phyloP scores from a whole-genome alignment of 2,329 filamentous ascomycete genomes.

The Aspergillus sp. region DNA sequence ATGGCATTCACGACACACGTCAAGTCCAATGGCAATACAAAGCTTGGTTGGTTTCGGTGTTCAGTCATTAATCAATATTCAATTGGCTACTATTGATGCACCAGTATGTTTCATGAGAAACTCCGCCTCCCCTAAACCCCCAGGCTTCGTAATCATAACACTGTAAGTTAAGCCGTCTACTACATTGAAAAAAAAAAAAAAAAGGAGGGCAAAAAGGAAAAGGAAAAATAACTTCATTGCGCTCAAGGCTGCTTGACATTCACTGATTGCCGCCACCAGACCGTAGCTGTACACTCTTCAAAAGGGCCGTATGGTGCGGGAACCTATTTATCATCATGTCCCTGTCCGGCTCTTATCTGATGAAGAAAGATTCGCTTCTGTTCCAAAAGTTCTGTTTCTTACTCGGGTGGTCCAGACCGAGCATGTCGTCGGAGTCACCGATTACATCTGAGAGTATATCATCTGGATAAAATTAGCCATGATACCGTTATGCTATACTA shows the following conservation, averaged over 20 bases:
- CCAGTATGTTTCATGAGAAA: neutral
- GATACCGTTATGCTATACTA: neutral
- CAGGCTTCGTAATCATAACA: neutral
- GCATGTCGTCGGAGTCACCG: conserved; percentile 76
- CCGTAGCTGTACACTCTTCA: neutral
- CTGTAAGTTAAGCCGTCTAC: neutral
- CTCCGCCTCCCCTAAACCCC: neutral
- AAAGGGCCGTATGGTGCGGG: neutral
- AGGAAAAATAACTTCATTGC: neutral
- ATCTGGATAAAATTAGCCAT: conserved; percentile 30
- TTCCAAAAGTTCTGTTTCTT: conserved; percentile 60
- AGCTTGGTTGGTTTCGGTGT: neutral
- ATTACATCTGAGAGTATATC: conserved; percentile 55
- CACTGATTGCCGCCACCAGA: neutral
- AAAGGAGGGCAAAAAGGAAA: neutral
- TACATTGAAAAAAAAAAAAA: neutral
- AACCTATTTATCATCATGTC: neutral
- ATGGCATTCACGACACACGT: neutral
- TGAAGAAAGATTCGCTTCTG: conserved; percentile 64
- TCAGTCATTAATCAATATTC: neutral
- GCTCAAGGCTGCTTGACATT: neutral
- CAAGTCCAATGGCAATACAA: neutral
- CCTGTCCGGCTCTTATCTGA: conserved; percentile 47
- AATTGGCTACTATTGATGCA: neutral
- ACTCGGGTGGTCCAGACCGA: conserved; percentile 66